Conservation (phyloP, 306 rosid species). For the Rubus idaeus region DNA sequence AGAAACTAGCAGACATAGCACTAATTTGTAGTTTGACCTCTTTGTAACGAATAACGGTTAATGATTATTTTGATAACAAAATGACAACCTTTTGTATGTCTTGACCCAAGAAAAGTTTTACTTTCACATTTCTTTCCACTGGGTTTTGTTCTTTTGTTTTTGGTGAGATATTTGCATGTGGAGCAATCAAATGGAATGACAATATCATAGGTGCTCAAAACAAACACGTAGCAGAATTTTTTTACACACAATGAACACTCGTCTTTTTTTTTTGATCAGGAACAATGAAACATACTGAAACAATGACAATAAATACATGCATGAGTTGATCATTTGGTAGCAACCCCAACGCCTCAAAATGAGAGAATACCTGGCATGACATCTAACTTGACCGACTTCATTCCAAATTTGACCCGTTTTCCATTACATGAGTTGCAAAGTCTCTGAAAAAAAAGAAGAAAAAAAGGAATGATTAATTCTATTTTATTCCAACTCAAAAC, state of each 20-base stretch:
- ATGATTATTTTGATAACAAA: neutral
- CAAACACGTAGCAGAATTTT: neutral
- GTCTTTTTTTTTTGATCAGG: no score
- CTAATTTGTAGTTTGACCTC: neutral
- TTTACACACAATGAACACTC: neutral
- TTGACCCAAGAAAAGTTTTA: neutral
- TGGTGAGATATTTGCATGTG: neutral
- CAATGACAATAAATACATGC: neutral
- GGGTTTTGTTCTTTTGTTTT: neutral
- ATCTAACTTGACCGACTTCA: constrained; percentile 66
- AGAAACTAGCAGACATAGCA: constrained; percentile 2
- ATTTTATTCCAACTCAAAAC: neutral
- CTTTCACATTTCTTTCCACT: neutral
- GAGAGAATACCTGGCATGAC: constrained; percentile 54
- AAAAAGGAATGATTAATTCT: neutral
- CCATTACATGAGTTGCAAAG: constrained; percentile 80
- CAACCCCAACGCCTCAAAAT: neutral
- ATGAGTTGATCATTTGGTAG: neutral
- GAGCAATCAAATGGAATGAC: neutral
- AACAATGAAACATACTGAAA: neutral
- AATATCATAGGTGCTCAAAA: neutral
- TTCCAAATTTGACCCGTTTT: constrained; percentile 55
- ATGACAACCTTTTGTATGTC: neutral
- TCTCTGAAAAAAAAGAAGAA: constrained; percentile 26
- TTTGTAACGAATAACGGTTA: neutral